These are phyloP conservation scores for Medicago ruthenica DNA, from an alignment of 306 rosid species.

Conservation along the genomic window DNA sequence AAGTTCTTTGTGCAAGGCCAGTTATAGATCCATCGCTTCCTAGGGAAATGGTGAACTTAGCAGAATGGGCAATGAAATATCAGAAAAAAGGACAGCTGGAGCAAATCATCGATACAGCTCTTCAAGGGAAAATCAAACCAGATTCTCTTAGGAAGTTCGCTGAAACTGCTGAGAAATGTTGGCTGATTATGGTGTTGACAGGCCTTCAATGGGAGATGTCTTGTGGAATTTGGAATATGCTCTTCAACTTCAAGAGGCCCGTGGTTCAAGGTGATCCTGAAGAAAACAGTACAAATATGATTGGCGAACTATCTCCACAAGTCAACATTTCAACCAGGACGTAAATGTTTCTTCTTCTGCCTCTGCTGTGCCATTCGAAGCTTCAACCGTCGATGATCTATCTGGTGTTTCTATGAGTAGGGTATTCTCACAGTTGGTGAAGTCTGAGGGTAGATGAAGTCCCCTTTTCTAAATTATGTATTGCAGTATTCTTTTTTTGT, in stretches of 20 bases:
- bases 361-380: conserved; percentile 55
- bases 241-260: conserved; percentile 85
- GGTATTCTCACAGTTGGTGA: conserved; percentile 89
- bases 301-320: conserved; percentile 80
- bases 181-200: conserved; percentile 81
- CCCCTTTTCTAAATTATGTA: conserved; percentile 2
- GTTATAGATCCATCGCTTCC: conserved; percentile 88
- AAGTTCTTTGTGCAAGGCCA: conserved; percentile 87
- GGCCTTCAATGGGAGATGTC: conserved; percentile 94
- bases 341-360: conserved; percentile 61
- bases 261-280: conserved; percentile 71
- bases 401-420: conserved; percentile 92
- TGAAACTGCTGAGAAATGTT: conserved; percentile 92
- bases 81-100: conserved; percentile 82
- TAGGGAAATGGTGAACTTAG: conserved; percentile 86
- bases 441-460: conserved; percentile 77
- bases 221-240: conserved; percentile 89
- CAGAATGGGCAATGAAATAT: conserved; percentile 96
- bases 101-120: conserved; percentile 71
- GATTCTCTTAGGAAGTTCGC: conserved; percentile 86
- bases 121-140: conserved; percentile 69
- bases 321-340: conserved; percentile 61
- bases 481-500: conserved; percentile 20
- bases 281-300: conserved; percentile 86
- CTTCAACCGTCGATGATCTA: conserved; percentile 65